Percentiles rank a stretch among this genome's conserved stretches.
phyloP scores from a whole-genome alignment of 2,329 filamentous ascomycete species.

The Alternaria gaisen region DNA sequence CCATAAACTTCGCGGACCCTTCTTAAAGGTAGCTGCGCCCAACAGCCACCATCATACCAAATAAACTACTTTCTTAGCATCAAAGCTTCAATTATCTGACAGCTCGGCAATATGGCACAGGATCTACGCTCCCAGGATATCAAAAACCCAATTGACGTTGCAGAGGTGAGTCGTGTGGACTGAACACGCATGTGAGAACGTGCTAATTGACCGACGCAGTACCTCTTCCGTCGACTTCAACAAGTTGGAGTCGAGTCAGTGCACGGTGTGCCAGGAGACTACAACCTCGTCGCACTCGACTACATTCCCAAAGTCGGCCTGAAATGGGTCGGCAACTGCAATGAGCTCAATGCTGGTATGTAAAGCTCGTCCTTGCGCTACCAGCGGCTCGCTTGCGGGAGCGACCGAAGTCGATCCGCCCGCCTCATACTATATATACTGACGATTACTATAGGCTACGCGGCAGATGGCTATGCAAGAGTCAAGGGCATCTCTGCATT shows the following conservation, averaged over 20 bases:
- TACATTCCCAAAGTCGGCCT: conserved; percentile 64
- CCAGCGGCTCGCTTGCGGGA: conserved; percentile 7
- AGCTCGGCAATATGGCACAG: conserved; percentile 42
- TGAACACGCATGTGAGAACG: background rate
- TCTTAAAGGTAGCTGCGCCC: conserved; percentile 25
- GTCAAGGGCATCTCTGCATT: conserved; percentile 58
- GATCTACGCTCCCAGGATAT: conserved; percentile 55
- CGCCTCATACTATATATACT: conserved; percentile 1
- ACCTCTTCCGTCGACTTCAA: conserved; percentile 53
- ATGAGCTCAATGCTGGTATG: conserved; percentile 67
- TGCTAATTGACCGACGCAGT: conserved; percentile 33
- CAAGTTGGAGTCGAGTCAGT: conserved; percentile 56
- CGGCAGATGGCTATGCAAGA: conserved; percentile 58
- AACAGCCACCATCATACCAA: conserved; percentile 19
- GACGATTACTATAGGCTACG: conserved; percentile 50
- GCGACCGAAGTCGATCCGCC: conserved; percentile 4
- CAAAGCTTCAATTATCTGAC: conserved; percentile 4
- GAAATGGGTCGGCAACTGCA: conserved; percentile 68
- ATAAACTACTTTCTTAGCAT: conserved; percentile 8
- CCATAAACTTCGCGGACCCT: conserved; percentile 8
- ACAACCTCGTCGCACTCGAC: conserved; percentile 62
- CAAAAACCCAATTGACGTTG: conserved; percentile 63
- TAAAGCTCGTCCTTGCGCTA: conserved; percentile 6
- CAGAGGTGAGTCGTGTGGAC: conserved; percentile 55
- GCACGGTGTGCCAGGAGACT: conserved; percentile 59